These are phyloP conservation scores for Dictyostelium capitatum DNA, from an alignment of 78 protist species.

Conservation along the genomic window DNA sequence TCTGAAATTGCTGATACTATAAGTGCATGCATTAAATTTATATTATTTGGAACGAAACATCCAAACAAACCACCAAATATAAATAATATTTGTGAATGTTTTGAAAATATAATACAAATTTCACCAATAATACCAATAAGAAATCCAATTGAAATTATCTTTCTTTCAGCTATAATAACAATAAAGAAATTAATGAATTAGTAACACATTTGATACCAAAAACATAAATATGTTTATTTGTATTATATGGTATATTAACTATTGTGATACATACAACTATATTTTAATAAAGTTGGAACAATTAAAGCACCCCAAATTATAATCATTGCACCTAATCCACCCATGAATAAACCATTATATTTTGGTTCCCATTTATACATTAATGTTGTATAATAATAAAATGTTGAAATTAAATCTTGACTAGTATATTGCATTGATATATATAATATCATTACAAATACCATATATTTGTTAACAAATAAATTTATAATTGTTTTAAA, in stretches of 20 bases:
- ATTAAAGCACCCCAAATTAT: constrained; percentile 7
- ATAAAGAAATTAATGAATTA: background rate
- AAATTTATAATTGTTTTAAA: constrained; percentile 5
- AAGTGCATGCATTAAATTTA: constrained; percentile 14
- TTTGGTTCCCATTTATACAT: constrained; percentile 12
- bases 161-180: constrained; percentile 33
- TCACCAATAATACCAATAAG: background rate
- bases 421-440: background rate
- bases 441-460: background rate
- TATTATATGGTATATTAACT: background rate
- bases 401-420: constrained; percentile 3
- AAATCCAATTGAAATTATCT: background rate
- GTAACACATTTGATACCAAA: no score
- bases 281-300: constrained; percentile 4
- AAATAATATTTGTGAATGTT: constrained; percentile 11
- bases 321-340: background rate
- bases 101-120: constrained; percentile 16
- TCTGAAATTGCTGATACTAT: constrained; percentile 23
- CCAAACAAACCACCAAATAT: background rate
- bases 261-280: background rate
- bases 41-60: background rate
- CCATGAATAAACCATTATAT: background rate
- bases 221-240: no score
- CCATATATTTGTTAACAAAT: background rate
- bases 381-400: background rate